These are phyloP conservation scores for Imleria badia DNA, from an alignment of 768 basidiomycete species.

Conservation along the genomic window DNA sequence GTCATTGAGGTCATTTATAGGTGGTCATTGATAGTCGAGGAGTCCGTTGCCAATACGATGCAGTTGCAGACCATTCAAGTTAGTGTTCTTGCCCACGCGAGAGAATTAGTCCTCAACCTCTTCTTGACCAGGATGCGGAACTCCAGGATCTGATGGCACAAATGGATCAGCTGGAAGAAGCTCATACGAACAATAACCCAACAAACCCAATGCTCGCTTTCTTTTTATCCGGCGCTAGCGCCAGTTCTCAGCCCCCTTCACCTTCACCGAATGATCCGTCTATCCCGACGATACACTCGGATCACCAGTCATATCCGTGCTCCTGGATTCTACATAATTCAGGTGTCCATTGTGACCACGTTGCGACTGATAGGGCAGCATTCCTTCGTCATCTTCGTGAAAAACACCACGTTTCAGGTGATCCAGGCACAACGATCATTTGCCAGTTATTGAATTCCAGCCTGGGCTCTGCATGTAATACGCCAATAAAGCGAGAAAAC, in stretches of 20 bases:
- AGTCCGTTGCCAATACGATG: background rate
- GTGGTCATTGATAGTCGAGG: background rate
- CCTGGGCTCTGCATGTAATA: slow-evolving; percentile 3
- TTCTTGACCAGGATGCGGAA: background rate
- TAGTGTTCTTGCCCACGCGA: background rate
- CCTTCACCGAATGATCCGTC: background rate
- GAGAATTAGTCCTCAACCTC: background rate
- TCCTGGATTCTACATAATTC: slow-evolving; percentile 10
- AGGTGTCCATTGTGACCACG: background rate
- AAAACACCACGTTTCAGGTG: slow-evolving; percentile 15
- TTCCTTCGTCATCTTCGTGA: slow-evolving; percentile 19
- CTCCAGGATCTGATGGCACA: background rate
- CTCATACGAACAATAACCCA: background rate
- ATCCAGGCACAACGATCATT: background rate
- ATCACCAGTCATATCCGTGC: slow-evolving; percentile 5
- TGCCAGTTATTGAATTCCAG: slow-evolving; percentile 14
- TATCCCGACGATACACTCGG: background rate
- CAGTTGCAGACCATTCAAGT: background rate
- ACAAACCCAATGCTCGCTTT: background rate
- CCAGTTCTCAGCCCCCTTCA: background rate
- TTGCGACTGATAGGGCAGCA: background rate
- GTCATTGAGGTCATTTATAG: background rate
- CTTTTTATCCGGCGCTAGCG: background rate
- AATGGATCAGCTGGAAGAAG: background rate
- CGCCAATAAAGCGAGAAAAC: slow-evolving; percentile 3